Conservation (phyloP, 2,329 filamentous ascomycete species). For the Arthroderma uncinatum region DNA sequence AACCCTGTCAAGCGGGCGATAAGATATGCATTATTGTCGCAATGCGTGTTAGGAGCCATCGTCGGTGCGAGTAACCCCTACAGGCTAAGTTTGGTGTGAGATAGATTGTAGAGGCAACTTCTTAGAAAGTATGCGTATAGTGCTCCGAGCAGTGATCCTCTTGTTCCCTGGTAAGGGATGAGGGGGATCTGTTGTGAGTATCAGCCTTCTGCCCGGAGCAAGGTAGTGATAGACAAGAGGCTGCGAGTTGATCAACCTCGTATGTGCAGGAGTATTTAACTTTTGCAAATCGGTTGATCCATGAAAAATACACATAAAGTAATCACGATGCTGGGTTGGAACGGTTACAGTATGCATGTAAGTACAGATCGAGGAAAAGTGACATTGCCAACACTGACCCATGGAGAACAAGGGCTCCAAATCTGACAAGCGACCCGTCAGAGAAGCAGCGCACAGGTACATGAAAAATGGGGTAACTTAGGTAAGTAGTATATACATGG, state of each 20-base stretch:
- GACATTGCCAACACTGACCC: background rate
- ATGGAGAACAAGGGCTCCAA: background rate
- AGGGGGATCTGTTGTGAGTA: background rate
- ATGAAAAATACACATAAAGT: background rate
- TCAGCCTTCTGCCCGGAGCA: background rate
- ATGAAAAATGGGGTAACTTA: background rate
- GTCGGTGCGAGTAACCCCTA: background rate
- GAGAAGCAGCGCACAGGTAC: background rate
- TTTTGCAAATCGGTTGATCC: background rate
- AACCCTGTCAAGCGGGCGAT: background rate
- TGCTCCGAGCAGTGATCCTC: no score
- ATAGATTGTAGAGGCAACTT: background rate
- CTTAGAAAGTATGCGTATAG: no score
- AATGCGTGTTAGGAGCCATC: background rate
- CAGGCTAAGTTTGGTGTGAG: background rate
- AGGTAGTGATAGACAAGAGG: background rate
- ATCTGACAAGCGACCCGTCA: background rate
- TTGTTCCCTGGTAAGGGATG: background rate
- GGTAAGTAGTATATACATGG: conserved; percentile 2
- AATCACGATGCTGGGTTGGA: background rate
- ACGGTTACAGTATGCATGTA: background rate
- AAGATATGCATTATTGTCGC: background rate
- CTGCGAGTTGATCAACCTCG: background rate
- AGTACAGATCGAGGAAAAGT: background rate
- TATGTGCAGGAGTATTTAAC: background rate